These are phyloP conservation scores for Lipomyces japonicus DNA, from an alignment of 805 yeast species.

Conservation along the genomic window DNA sequence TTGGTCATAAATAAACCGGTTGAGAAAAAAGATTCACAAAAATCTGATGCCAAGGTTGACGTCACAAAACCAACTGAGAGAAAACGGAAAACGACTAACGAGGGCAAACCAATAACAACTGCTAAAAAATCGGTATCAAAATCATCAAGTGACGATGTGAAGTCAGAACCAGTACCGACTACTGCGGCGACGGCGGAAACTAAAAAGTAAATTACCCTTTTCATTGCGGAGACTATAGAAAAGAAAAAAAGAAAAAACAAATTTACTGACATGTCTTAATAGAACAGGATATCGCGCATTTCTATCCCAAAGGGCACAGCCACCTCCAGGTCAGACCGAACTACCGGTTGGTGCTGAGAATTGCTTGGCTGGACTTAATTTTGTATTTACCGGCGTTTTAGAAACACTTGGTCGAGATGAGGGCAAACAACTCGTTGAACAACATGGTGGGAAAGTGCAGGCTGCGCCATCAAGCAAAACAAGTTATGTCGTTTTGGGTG, in stretches of 20 bases:
- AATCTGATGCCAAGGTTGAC: not conserved
- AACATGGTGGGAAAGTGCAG: slow-evolving; percentile 85
- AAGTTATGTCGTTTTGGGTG: slow-evolving; percentile 84
- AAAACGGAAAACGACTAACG: not conserved
- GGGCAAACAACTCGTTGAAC: slow-evolving; percentile 71
- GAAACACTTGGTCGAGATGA: slow-evolving; percentile 75
- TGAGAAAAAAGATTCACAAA: not conserved
- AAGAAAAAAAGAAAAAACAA: too few species aligned
- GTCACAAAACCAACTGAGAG: not conserved
- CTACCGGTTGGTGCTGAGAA: slow-evolving; percentile 80
- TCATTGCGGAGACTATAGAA: not conserved
- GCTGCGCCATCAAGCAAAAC: slow-evolving; percentile 83
- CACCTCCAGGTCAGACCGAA: slow-evolving; percentile 17
- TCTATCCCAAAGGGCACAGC: not conserved
- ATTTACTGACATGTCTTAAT: too few species aligned
- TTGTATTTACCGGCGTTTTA: slow-evolving; percentile 88
- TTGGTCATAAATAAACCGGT: slow-evolving; percentile 1
- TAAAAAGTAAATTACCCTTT: not conserved
- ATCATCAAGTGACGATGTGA: not conserved
- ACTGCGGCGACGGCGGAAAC: not conserved
- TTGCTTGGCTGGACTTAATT: slow-evolving; percentile 81
- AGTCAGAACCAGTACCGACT: not conserved
- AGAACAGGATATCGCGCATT: not conserved
- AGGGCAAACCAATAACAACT: not conserved
- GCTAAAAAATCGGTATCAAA: not conserved